Base-by-base conservation (phyloP, 2,329 filamentous ascomycete species). In the Verticillium nonalfalfae region DNA sequence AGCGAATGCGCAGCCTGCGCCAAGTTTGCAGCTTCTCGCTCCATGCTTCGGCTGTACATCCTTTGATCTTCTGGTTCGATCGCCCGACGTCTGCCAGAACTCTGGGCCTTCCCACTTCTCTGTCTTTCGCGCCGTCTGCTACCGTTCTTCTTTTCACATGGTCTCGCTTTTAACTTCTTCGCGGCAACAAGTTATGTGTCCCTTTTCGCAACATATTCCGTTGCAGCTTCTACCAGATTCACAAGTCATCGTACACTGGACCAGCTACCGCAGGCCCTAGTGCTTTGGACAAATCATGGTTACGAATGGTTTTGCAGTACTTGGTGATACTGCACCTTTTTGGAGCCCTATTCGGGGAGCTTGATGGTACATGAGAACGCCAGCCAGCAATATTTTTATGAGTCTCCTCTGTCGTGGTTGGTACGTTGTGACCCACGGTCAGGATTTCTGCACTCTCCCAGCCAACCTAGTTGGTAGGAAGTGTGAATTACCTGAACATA, bases 231-330 rank as follows among this genome's bases (percentile, higher is more conserved):
- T 81, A 80, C 81, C 80, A 74, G 75, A 72, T 78, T 83, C 78
- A 80, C 78, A 74, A 74, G 75, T 81, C 81, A 85, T 84, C 80
- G 81, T 85, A 85, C 78, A 73, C 78, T 76, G 73, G 73, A 72
- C 74, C 73, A 73, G 77, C 75, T 79, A 78, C 75, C 73, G 76
- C 78, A 76, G 77, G 74, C 64, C 66, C 71, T 76, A 77, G 80
- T 77, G 79, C 76, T 78, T 85, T 85, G 82, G 82, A 85, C 80
- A 85, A 77, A 80, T 83, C 74, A 84, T 84, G 79, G 73, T 84
- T 85, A 84, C 77, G 78, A 74, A 78, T 78, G 78, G 75, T 83
- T 82, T 83, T 83, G 81, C 79, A 78, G 80, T 81, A 81, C 77
- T 74, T 60, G 61, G 54, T 60, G 60, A 58, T 55, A 60, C 61